Evolutionary conservation across 345 rosid genomes (phyloP).

Genomic region (Zanthoxylum bungeanum): DNA sequence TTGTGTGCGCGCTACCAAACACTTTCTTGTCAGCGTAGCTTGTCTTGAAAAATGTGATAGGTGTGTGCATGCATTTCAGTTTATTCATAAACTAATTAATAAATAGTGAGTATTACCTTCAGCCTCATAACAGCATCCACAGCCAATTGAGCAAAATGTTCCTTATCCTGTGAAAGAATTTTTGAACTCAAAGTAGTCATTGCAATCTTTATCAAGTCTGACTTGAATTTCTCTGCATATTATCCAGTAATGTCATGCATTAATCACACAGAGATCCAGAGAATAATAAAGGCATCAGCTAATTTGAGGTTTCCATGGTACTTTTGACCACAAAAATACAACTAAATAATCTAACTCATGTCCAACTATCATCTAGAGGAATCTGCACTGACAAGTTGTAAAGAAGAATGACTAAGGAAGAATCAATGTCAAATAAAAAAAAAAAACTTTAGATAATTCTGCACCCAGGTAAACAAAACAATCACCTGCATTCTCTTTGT

Average conservation of each 20-base stretch:
- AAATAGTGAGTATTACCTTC: slow-evolving; percentile 38
- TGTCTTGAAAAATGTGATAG: not conserved
- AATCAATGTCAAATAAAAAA: not conserved
- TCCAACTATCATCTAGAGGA: not conserved
- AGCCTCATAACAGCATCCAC: slow-evolving; percentile 95
- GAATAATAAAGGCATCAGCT: not conserved
- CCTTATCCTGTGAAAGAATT: slow-evolving; percentile 91
- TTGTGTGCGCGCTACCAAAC: not conserved
- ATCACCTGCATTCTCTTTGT: slow-evolving; percentile 78
- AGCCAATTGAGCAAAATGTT: slow-evolving; percentile 80
- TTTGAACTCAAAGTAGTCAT: slow-evolving; percentile 94
- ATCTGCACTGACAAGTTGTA: not conserved
- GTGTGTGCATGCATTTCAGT: not conserved
- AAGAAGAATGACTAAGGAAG: not conserved
- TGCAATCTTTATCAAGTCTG: slow-evolving; percentile 87
- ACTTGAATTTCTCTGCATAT: slow-evolving; percentile 81
- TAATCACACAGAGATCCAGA: not conserved
- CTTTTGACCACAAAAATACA: not conserved
- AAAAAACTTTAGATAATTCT: not conserved
- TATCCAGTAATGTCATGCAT: slow-evolving; percentile 12
- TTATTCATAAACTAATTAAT: not conserved
- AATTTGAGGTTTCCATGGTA: not conserved
- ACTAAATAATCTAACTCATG: not conserved
- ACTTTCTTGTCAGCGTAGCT: not conserved
- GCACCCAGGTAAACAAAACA: not conserved